A percentile compares a stretch with the other conserved stretches of the same genome.
Conservation (phyloP, 2,329 filamentous ascomycete species). For the Periconia digitata region DNA sequence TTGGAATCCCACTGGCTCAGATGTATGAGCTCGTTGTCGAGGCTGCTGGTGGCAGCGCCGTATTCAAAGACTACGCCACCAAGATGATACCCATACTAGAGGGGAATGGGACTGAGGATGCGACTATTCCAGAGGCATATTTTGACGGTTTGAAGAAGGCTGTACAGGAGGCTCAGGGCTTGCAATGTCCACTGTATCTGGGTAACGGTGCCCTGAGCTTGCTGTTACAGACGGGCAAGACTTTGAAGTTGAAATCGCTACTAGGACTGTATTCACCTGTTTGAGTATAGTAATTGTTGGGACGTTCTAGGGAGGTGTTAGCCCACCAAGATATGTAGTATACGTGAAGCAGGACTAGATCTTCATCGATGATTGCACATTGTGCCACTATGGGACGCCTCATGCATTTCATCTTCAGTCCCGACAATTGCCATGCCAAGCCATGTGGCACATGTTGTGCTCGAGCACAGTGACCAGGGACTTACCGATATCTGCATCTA, state of each 20-base stretch:
- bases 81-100: conserved; percentile 37
- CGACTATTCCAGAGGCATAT: conserved; percentile 19
- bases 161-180: conserved; percentile 34
- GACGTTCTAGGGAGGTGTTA: not conserved
- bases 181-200: conserved; percentile 39
- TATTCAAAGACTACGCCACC: conserved; percentile 35
- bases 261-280: conserved; percentile 25
- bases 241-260: conserved; percentile 20
- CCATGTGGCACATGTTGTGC: too few relatives aligned
- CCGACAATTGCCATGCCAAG: too few relatives aligned
- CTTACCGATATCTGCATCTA: too few relatives aligned
- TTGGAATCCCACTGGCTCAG: conserved; percentile 40
- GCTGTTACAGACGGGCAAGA: conserved; percentile 30
- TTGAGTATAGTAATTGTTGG: not conserved
- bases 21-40: conserved; percentile 40
- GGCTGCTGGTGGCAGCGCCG: conserved; percentile 40
- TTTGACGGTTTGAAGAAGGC: conserved; percentile 29
- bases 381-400: not conserved
- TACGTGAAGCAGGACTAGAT: not conserved
- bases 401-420: too few relatives aligned
- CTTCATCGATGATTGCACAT: not conserved
- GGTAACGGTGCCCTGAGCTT: conserved; percentile 36
- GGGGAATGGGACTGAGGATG: conserved; percentile 23
- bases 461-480: too few relatives aligned
- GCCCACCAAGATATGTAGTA: not conserved